Evolutionary conservation across 2,329 filamentous ascomycete species (phyloP), one percentile per base, ranked within the genome.

Genomic region (Colletotrichum limetticola): DNA sequence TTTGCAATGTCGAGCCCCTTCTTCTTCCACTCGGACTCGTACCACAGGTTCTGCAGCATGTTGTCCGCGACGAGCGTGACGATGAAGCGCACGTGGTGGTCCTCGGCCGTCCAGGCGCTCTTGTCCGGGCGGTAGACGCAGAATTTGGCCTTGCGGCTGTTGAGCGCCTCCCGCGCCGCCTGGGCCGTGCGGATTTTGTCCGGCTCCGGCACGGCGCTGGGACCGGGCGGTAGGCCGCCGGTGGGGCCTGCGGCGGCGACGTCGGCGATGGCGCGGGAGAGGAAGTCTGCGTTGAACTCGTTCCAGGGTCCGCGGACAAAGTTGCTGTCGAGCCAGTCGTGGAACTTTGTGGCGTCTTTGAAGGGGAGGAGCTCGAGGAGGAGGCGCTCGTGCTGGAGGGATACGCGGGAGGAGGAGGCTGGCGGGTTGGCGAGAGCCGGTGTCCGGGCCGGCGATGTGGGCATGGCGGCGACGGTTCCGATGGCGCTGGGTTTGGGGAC

Each of bases 1-100:
- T 78, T 80, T 19, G 78, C 71, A 32, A 84, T 80, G 2, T 81
- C 79, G 14, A 79, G n/a, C 7, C 74, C 74, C 26, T 68, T 76
- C 71, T 80, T 80, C 68, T 78, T 79, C 80, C 78, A 82, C 24
- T 81, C 79, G 14, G 66, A 74, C 30, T 80, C 77, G 56, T 75
- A 75, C 82, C 82, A 84, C 71, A 81, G 42, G 35, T 75, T 74
- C 65, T 77, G 78, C 58, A 84, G 75, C 74, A 81, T 75, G 66
- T 81, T 83, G 74, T 84, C 82, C 30, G 69, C 66, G n/a, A 83
- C 72, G 46, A 83, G 77, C 30, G 79, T 80, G 56, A 78, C 78
- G 52, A 85, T 80, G 78, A 85, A 85, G 46, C 83, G 81, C 53
- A 83, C 77, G 58, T 82, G 75, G 72, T 85, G 82, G 71, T 85